These are phyloP conservation scores for Fonsecaea multimorphosa DNA, from an alignment of 2,329 filamentous ascomycete genomes.

Conservation along the genomic window DNA sequence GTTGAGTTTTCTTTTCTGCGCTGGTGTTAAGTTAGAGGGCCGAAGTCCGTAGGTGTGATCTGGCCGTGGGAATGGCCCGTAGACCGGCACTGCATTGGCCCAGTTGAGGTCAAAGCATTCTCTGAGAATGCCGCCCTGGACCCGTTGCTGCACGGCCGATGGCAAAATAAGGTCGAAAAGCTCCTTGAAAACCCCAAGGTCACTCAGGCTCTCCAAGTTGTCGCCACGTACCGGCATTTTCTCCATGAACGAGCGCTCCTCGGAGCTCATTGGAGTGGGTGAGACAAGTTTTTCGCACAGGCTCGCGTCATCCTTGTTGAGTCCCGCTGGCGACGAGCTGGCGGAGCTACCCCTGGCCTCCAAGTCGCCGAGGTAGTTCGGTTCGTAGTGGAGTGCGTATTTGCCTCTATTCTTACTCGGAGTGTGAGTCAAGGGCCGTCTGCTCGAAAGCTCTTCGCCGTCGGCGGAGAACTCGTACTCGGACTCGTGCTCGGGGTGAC, in stretches of 20 bases:
- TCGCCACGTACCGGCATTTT: neutral
- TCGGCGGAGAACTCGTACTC: neutral
- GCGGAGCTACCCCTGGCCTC: neutral
- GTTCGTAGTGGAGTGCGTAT: neutral
- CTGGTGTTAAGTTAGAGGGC: neutral
- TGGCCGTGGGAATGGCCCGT: neutral
- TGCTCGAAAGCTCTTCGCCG: neutral
- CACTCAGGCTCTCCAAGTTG: neutral
- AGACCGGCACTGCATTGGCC: neutral
- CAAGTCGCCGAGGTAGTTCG: neutral
- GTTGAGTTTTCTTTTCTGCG: neutral
- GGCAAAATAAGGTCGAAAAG: neutral
- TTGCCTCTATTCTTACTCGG: neutral
- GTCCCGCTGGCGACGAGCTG: neutral
- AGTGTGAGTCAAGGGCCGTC: neutral
- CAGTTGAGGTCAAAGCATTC: neutral
- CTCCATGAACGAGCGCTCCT: neutral
- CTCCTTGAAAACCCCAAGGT: neutral
- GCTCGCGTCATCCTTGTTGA: neutral
- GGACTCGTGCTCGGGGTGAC: neutral
- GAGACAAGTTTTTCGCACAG: neutral
- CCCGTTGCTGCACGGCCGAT: neutral
- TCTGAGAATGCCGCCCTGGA: neutral
- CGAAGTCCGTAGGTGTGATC: neutral
- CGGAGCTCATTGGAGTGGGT: neutral